phyloP scores from a whole-genome alignment of 768 basidiomycete genomes.

The Auricularia heimuer region DNA sequence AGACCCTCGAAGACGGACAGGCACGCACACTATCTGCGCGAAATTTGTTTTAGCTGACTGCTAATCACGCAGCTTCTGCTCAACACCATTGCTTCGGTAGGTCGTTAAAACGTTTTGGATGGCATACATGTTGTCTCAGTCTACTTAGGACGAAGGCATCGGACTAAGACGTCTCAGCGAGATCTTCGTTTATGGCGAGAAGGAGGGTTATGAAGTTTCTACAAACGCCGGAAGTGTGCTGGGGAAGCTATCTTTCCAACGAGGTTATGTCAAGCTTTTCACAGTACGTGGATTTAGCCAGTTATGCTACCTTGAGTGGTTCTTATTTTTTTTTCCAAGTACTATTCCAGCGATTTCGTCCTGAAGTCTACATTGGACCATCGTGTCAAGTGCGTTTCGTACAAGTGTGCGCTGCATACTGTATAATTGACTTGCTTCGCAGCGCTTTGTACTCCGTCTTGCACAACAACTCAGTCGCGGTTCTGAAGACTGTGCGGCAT shows the following conservation, averaged over 20 bases:
- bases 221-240: conserved; percentile 25
- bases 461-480: conserved; percentile 33
- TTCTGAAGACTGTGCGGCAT: conserved; percentile 31
- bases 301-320: conserved; percentile 1
- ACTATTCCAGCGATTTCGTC: conserved; percentile 48
- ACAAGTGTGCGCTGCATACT: not conserved
- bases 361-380: conserved; percentile 45
- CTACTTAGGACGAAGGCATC: conserved; percentile 28
- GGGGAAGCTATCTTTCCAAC: conserved; percentile 45
- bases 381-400: conserved; percentile 36
- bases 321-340: conserved; percentile 25
- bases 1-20: conserved; percentile 44
- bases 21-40: conserved; percentile 16
- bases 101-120: conserved; percentile 5
- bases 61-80: conserved; percentile 28
- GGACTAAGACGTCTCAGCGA: conserved; percentile 41
- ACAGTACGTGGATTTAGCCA: conserved; percentile 24
- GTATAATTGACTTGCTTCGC: not conserved
- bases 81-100: conserved; percentile 28
- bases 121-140: not conserved
- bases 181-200: conserved; percentile 29
- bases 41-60: too few species aligned
- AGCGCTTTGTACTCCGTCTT: conserved; percentile 39
- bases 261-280: conserved; percentile 45
- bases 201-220: conserved; percentile 28